These are phyloP conservation scores for Pichia sp. DNA, from an alignment of 1,139 yeast genomes.

Conservation along the genomic window DNA sequence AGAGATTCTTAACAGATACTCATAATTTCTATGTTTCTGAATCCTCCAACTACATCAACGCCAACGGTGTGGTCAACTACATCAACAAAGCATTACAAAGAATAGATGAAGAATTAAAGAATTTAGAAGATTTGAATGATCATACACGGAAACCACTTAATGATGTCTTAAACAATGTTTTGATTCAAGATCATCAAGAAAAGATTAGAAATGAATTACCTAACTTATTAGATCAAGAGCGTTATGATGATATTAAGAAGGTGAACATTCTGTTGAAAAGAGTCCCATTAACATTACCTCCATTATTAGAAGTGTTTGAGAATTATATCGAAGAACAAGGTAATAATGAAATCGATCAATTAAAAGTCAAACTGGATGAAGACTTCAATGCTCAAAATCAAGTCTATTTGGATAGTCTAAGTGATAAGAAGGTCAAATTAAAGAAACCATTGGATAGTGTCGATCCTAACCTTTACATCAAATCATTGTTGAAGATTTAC, in stretches of 20 bases:
- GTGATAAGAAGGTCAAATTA: slow-evolving; percentile 17
- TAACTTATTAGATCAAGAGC: slow-evolving; percentile 69
- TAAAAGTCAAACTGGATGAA: slow-evolving; percentile 49
- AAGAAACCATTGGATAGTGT: slow-evolving; percentile 35
- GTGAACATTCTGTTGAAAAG: slow-evolving; percentile 76
- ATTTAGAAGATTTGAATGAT: slow-evolving; percentile 81
- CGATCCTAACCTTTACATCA: slow-evolving; percentile 80
- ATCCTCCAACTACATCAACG: slow-evolving; percentile 61
- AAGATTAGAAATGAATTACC: slow-evolving; percentile 78
- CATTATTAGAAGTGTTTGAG: slow-evolving; percentile 74
- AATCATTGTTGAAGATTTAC: slow-evolving; percentile 71
- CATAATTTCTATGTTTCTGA: slow-evolving; percentile 70
- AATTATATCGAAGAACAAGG: slow-evolving; percentile 76
- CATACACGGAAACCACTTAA: slow-evolving; percentile 79
- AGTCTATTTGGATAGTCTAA: slow-evolving; percentile 11
- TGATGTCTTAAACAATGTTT: slow-evolving; percentile 70
- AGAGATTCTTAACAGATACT: slow-evolving; percentile 71
- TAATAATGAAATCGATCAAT: slow-evolving; percentile 60
- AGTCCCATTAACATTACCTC: slow-evolving; percentile 71
- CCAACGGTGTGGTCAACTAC: slow-evolving; percentile 86
- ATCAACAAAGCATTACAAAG: slow-evolving; percentile 84
- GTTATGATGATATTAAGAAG: slow-evolving; percentile 73
- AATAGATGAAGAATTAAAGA: slow-evolving; percentile 75
- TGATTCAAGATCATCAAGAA: slow-evolving; percentile 77
- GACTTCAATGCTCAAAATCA: slow-evolving; percentile 15